Conservation (phyloP, 768 basidiomycete genomes). For the Hypholoma fasciculare region DNA sequence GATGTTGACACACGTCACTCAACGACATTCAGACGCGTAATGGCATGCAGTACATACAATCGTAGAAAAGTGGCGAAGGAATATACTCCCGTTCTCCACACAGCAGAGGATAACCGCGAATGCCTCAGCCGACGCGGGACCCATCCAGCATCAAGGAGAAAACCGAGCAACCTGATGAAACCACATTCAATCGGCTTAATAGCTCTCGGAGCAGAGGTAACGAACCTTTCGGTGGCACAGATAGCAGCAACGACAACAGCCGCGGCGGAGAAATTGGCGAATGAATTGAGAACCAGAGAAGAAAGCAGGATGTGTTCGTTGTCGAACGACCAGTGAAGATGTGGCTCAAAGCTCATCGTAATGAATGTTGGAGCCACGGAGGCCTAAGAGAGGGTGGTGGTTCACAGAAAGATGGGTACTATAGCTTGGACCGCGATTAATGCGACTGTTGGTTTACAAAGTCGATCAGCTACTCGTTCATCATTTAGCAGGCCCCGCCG, state of each 20-base stretch:
- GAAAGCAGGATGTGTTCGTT: conserved; percentile 40
- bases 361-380: background rate
- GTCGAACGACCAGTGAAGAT: conserved; percentile 42
- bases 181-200: conserved; percentile 1
- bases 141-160: conserved; percentile 49
- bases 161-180: conserved; percentile 46
- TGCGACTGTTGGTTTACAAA: too few species aligned
- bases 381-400: background rate
- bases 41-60: conserved; percentile 46
- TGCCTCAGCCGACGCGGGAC: conserved; percentile 38
- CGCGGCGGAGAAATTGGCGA: conserved; percentile 47
- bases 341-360: conserved; percentile 14
- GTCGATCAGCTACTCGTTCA: too few species aligned
- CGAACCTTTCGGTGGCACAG: conserved; percentile 61
- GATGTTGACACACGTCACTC: background rate
- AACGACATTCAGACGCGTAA: background rate
- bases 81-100: conserved; percentile 58
- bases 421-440: background rate
- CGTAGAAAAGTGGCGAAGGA: conserved; percentile 57
- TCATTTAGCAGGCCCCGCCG: too few species aligned
- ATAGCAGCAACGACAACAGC: conserved; percentile 42
- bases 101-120: conserved; percentile 44
- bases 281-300: conserved; percentile 42
- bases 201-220: background rate
- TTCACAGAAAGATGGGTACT: background rate